Base-by-base conservation (phyloP, 176 grass and related monocot genomes). In the Paspalum vaginatum region DNA sequence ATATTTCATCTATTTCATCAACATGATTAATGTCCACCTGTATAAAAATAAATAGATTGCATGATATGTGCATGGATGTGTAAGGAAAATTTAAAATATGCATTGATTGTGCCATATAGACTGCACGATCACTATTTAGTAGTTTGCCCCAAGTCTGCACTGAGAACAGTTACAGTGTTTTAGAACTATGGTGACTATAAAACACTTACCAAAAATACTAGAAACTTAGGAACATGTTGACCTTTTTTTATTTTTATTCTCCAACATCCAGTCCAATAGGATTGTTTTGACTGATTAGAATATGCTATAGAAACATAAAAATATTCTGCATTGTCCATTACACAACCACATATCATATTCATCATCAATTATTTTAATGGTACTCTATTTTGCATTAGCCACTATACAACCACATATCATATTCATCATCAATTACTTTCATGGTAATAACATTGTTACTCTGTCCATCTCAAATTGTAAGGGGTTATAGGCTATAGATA, bases 1-100 rank as follows among this genome's bases (percentile, higher is more conserved):
- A 98, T 78, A 98, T 98, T 79, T 98, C 95, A 81, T 98, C 95
- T 85, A 95, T 95, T 87, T 94, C 92, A 84, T 83, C 89, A 45
- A 89, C 92, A 87, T 98, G 92, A 89, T 98, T 94, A 74, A 98
- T 74, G 78, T 98, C 95, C 59, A 98, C 95, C 95, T 98, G 78
- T 32, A 32, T 32, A 61, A 60, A 75, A 84, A 79, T 66, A 54
- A 53, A 76, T 50, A 61, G n/a, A 84, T 68, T 57, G 75, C 16
- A 15, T 79, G 22, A 20, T 56, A 65, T 48, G 43, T 11, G 57
- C 62, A 87, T 52, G 44, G 61, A 61, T 44, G 15, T 69, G 9
- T 42, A 52, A 85, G 17, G 5, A 32, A 69, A 69, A 16, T n/a
- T 56, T 41, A 57, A 65, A 70, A 82, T 11, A 61, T 81, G 78